Conservation (phyloP, 805 yeast species). For the Zygosaccharomyces gambellarensis region DNA sequence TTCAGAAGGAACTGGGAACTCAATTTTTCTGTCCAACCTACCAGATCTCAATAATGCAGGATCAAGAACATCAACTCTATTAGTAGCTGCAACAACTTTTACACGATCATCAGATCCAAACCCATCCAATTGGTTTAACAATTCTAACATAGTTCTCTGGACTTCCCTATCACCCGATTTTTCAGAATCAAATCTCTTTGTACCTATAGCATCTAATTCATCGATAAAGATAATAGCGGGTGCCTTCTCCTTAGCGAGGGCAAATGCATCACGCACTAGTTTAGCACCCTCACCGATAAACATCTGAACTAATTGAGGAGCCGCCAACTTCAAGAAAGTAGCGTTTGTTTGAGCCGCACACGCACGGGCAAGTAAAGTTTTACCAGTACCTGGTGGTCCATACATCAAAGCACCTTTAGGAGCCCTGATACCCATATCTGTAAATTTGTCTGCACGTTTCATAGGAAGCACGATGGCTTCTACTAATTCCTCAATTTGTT, state of each 20-base stretch:
- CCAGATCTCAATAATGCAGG: slow-evolving; percentile 98
- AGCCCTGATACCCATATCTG: slow-evolving; percentile 89
- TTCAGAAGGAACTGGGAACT: slow-evolving; percentile 95
- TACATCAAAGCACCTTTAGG: slow-evolving; percentile 98
- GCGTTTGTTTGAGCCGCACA: slow-evolving; percentile 99
- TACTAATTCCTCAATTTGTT: slow-evolving; percentile 95
- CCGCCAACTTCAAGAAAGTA: slow-evolving; percentile 91
- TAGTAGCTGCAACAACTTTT: slow-evolving; percentile 96
- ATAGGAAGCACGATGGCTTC: slow-evolving; percentile 98
- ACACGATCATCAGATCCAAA: slow-evolving; percentile 96
- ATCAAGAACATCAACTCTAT: slow-evolving; percentile 95
- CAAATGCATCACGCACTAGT: slow-evolving; percentile 95
- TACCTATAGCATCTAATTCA: slow-evolving; percentile 98
- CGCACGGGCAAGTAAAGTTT: slow-evolving; percentile 93
- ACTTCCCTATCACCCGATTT: slow-evolving; percentile 98
- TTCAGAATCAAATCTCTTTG: slow-evolving; percentile 94
- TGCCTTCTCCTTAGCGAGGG: slow-evolving; percentile 94
- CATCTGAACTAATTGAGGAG: slow-evolving; percentile 97
- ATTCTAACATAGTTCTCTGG: slow-evolving; percentile 98
- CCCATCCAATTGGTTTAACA: slow-evolving; percentile 95
- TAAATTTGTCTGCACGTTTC: slow-evolving; percentile 97
- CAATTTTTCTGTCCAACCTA: slow-evolving; percentile 94
- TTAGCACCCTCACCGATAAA: slow-evolving; percentile 99
- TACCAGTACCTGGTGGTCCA: slow-evolving; percentile 99
- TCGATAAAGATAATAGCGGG: slow-evolving; percentile 97